Evolutionary conservation across 345 rosid species (phyloP).

Genomic region (Syzygium jambos): DNA sequence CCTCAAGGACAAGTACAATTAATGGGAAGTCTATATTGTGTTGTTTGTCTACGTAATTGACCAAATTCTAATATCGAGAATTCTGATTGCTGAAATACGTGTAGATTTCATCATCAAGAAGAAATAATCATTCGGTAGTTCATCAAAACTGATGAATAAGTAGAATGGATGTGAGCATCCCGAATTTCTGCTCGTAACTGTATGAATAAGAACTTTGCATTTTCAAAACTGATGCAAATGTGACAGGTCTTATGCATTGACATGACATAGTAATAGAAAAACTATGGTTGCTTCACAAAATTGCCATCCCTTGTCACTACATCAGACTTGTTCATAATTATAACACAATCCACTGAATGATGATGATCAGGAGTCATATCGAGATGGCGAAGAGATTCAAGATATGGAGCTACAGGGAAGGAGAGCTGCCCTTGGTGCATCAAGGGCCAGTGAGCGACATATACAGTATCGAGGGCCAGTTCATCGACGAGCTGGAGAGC

Average conservation of each 20-base stretch:
- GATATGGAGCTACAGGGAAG: conserved; percentile 13
- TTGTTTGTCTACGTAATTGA: not conserved
- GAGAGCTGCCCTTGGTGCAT: conserved; percentile 10
- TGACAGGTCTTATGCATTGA: rapidly evolving
- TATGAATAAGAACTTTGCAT: not conserved
- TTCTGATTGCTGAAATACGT: not conserved
- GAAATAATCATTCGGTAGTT: not conserved
- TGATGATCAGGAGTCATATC: conserved; percentile 6
- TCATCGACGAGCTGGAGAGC: conserved; percentile 16
- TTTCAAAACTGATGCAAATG: not conserved
- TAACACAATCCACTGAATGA: not conserved
- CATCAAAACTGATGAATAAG: too few relatives aligned
- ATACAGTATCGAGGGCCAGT: conserved; percentile 13
- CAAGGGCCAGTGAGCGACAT: conserved; percentile 3
- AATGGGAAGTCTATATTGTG: not conserved
- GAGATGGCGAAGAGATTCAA: conserved; percentile 19
- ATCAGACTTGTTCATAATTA: not conserved
- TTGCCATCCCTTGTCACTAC: not conserved
- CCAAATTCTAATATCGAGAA: not conserved
- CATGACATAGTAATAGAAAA: not conserved
- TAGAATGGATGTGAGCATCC: not conserved
- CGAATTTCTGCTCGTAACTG: too few relatives aligned
- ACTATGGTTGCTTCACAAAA: not conserved
- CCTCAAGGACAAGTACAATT: not conserved
- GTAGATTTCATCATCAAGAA: rapidly evolving